Conservation (phyloP, 202 grass and related monocot species). For the Bolboschoenoplectus hybrid region DNA sequence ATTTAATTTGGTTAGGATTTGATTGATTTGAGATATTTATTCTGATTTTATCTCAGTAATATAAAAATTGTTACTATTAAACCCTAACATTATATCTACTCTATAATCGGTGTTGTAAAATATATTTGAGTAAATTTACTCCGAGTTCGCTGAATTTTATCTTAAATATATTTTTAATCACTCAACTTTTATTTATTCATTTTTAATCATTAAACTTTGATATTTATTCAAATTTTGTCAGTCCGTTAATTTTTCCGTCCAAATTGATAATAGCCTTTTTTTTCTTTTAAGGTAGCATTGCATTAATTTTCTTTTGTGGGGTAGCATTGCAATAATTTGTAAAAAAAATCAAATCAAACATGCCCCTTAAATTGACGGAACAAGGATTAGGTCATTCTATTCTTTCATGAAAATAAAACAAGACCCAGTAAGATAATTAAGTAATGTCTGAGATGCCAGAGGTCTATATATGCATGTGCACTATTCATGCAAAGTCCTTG, state of each 20-base stretch:
- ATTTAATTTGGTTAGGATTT: not conserved
- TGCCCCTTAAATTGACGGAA: not conserved
- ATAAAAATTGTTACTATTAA: too few relatives aligned
- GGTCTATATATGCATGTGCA: slow-evolving; percentile 27
- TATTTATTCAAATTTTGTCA: too few relatives aligned
- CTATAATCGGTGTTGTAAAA: too few relatives aligned
- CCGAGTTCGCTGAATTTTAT: too few relatives aligned
- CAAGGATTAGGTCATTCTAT: not conserved
- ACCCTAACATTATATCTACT: too few relatives aligned
- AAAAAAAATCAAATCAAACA: not conserved
- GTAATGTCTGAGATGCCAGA: not conserved
- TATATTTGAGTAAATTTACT: too few relatives aligned
- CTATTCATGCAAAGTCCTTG: not conserved
- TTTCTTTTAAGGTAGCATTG: not conserved
- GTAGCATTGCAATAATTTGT: not conserved
- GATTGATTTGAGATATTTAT: slow-evolving; percentile 25
- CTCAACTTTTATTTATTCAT: too few relatives aligned
- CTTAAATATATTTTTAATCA: too few relatives aligned
- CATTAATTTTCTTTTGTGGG: not conserved
- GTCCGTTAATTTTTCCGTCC: too few relatives aligned
- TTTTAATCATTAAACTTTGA: too few relatives aligned
- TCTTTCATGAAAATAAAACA: slow-evolving; percentile 8
- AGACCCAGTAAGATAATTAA: not conserved
- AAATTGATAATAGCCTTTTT: not conserved
- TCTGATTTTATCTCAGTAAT: not conserved